Conservation (phyloP, 1,139 yeast genomes). For the Yamadazyma aaseri region DNA sequence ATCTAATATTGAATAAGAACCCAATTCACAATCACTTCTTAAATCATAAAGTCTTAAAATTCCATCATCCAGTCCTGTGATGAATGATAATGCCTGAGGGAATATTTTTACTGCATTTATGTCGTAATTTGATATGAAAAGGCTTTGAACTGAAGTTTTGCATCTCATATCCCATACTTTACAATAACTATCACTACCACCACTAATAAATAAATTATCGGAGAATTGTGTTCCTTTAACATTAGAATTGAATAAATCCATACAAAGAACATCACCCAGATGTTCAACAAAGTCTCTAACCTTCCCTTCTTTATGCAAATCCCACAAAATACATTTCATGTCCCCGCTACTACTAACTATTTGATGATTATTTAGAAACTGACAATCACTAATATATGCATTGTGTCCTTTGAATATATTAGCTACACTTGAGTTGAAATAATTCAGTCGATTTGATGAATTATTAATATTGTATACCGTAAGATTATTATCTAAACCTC, state of each 20-base stretch:
- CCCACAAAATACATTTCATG: constrained; percentile 81
- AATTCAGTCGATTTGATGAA: constrained; percentile 1
- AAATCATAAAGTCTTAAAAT: constrained; percentile 69
- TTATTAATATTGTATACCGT: constrained; percentile 58
- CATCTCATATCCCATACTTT: constrained; percentile 71
- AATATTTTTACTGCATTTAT: constrained; percentile 65
- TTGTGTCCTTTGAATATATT: constrained; percentile 73
- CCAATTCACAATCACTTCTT: constrained; percentile 72
- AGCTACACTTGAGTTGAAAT: constrained; percentile 27
- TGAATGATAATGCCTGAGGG: constrained; percentile 68
- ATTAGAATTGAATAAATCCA: constrained; percentile 31
- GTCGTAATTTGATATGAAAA: constrained; percentile 63
- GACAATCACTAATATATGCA: constrained; percentile 78
- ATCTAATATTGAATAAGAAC: constrained; percentile 45
- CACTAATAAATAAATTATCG: constrained; percentile 53
- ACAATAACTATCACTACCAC: constrained; percentile 74
- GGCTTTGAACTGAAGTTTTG: constrained; percentile 55
- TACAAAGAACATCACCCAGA: constrained; percentile 72
- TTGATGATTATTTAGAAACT: constrained; percentile 53
- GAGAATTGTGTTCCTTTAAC: constrained; percentile 14
- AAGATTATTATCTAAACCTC: constrained; percentile 79
- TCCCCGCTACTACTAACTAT: constrained; percentile 80
- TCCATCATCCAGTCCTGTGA: constrained; percentile 81
- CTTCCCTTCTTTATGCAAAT: constrained; percentile 57
- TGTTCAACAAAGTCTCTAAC: constrained; percentile 67